Conservation (phyloP, 352 stramenopile genomes). For the Aphanomyces invadans region DNA sequence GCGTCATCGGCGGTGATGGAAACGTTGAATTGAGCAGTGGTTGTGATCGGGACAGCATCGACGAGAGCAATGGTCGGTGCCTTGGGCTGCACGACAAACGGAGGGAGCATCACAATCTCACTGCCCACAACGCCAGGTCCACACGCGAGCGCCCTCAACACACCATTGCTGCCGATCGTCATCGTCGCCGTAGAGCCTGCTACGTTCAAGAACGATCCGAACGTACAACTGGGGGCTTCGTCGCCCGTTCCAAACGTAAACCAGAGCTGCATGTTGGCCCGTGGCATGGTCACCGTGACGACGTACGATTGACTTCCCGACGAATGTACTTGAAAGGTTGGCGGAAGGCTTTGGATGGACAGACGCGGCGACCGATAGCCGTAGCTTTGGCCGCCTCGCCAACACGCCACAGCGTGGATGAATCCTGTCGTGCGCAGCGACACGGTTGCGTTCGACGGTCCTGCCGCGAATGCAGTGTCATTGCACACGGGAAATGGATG, state of each 20-base stretch:
- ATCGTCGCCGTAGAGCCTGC: neutral
- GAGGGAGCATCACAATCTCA: neutral
- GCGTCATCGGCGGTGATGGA: neutral
- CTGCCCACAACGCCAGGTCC: constrained; percentile 1
- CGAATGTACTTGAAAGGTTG: neutral
- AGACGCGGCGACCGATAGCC: constrained; percentile 17
- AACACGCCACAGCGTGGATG: constrained; percentile 19
- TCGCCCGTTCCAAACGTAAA: constrained; percentile 20
- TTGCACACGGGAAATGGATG: constrained; percentile 46
- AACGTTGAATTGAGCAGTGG: neutral
- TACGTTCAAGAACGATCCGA: neutral
- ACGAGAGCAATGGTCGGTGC: neutral
- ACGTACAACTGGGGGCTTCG: constrained; percentile 7
- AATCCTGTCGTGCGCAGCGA: neutral
- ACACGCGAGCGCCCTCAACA: constrained; percentile 14
- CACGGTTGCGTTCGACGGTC: neutral
- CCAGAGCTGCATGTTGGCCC: constrained; percentile 20
- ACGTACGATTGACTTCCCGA: neutral
- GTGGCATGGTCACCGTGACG: constrained; percentile 6
- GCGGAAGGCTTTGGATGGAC: constrained; percentile 5
- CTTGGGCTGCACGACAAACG: constrained; percentile 17
- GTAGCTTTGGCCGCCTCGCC: constrained; percentile 5
- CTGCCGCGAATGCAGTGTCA: neutral
- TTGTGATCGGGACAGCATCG: neutral
- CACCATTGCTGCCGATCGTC: constrained; percentile 11